phyloP scores from a whole-genome alignment of 2,329 filamentous ascomycete genomes.

The Penicillium sp. region DNA sequence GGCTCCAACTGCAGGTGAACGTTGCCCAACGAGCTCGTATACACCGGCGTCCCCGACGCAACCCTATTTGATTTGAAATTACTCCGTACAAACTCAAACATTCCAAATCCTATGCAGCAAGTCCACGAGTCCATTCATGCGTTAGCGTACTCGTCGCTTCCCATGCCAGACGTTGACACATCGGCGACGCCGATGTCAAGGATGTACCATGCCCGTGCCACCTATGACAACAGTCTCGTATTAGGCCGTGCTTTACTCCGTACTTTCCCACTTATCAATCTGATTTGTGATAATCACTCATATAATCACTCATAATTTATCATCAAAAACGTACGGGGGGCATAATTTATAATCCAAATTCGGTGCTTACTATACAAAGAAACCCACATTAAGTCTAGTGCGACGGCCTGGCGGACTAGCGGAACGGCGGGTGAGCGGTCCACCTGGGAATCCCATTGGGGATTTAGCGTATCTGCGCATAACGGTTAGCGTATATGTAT shows the following conservation, averaged over 20 bases:
- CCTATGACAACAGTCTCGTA: conserved; percentile 2
- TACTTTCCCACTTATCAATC: neutral
- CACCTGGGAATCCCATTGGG: neutral
- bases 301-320: neutral
- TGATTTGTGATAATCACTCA: neutral
- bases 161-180: neutral
- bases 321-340: neutral
- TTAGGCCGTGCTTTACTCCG: neutral
- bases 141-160: neutral
- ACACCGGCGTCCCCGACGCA: conserved; percentile 5
- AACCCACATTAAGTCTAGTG: neutral
- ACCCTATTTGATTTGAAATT: neutral
- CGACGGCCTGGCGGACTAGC: neutral
- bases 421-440: conserved; percentile 6
- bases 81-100: neutral
- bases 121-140: neutral
- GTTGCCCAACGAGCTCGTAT: neutral
- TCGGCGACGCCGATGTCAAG: conserved; percentile 4
- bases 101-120: neutral
- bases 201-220: neutral
- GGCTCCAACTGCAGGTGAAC: neutral
- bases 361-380: neutral
- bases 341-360: neutral
- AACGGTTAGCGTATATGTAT: neutral
- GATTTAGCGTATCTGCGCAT: neutral